A percentile compares a stretch with the other conserved stretches of the same genome.
phyloP scores from a whole-genome alignment of 2,329 filamentous ascomycete genomes.

The Ascomycota sp. region DNA sequence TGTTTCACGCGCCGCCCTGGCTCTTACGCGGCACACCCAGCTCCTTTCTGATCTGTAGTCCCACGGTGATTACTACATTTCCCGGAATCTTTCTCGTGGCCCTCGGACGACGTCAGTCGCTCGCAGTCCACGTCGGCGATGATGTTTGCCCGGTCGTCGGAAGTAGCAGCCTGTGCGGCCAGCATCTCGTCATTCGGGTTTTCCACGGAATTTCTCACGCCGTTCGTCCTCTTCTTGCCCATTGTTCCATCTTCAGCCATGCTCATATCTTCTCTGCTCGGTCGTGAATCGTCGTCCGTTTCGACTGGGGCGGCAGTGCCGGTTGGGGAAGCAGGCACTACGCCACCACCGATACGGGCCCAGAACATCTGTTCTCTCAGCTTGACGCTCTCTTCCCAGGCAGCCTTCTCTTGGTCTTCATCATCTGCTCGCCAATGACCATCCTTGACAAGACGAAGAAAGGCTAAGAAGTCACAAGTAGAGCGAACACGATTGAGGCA shows the following conservation, averaged over 20 bases:
- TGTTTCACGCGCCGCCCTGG: too few relatives aligned
- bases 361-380: constrained; percentile 94
- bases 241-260: background rate
- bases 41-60: too few relatives aligned
- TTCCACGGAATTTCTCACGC: too few relatives aligned
- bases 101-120: too few relatives aligned
- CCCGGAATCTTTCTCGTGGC: too few relatives aligned
- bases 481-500: constrained; percentile 69
- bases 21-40: too few relatives aligned
- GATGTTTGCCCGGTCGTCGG: too few relatives aligned
- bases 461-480: constrained; percentile 82
- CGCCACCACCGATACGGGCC: constrained; percentile 78
- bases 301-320: constrained; percentile 3
- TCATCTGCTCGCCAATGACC: constrained; percentile 77
- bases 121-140: too few relatives aligned
- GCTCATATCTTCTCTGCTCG: background rate
- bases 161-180: too few relatives aligned
- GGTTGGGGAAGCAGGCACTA: constrained; percentile 41
- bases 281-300: background rate
- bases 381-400: constrained; percentile 87
- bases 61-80: too few relatives aligned
- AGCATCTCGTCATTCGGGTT: too few relatives aligned
- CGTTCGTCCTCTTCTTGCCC: too few relatives aligned
- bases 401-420: constrained; percentile 63
- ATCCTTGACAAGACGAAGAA: constrained; percentile 77